A percentile compares a stretch with the other conserved stretches of the same genome.
These are phyloP conservation scores for Taphrina populina DNA, from an alignment of 1,139 yeast genomes.

Conservation along the genomic window DNA sequence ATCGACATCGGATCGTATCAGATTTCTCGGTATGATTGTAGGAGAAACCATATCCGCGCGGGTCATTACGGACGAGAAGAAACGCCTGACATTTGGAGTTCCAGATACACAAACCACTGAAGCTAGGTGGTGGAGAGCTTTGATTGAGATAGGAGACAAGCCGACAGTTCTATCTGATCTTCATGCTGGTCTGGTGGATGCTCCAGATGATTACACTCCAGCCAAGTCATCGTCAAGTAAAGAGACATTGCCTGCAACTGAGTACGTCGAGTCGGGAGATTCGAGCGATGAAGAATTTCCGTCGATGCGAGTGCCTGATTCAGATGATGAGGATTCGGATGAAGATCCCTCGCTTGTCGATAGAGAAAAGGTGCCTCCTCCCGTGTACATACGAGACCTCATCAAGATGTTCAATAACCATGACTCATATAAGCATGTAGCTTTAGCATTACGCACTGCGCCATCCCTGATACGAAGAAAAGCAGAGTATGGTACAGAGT, in stretches of 20 bases:
- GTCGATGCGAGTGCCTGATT: conserved; percentile 25
- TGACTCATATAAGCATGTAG: conserved; percentile 13
- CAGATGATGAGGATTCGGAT: conserved; percentile 33
- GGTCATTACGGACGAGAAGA: conserved; percentile 5
- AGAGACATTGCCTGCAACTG: background rate
- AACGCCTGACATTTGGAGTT: conserved; percentile 21
- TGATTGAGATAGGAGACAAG: conserved; percentile 13
- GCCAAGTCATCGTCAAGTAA: no score
- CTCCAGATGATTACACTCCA: background rate
- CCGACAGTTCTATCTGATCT: background rate
- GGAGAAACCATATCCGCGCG: conserved; percentile 23
- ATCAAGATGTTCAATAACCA: conserved; percentile 19
- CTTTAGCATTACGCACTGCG: conserved; percentile 11
- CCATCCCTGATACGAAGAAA: conserved; percentile 15
- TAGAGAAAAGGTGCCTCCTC: conserved; percentile 23
- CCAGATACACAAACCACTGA: conserved; percentile 18
- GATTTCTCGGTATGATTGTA: conserved; percentile 27
- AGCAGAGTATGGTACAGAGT: conserved; percentile 22
- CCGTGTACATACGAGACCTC: conserved; percentile 23
- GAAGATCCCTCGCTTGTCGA: conserved; percentile 30
- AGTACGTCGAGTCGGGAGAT: background rate
- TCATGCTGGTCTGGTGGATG: conserved; percentile 10
- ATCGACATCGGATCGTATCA: conserved; percentile 12
- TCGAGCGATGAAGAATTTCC: conserved; percentile 19
- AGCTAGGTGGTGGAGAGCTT: conserved; percentile 8